These are phyloP conservation scores for Ophiocordyceps camponoti-saundersi DNA, from an alignment of 2,329 filamentous ascomycete genomes.

Conservation along the genomic window DNA sequence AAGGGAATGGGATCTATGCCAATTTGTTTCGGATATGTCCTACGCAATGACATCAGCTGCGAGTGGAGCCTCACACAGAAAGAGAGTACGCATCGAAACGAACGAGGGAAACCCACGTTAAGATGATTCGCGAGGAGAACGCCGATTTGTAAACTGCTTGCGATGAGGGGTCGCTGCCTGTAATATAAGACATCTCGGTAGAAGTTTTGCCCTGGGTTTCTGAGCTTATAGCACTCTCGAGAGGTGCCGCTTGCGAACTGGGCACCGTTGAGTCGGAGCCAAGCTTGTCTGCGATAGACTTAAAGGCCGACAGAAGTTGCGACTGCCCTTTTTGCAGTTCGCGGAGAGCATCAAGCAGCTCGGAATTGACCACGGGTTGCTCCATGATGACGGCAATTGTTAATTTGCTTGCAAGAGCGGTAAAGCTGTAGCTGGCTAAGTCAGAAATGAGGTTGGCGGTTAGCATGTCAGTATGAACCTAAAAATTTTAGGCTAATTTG, in stretches of 20 bases:
- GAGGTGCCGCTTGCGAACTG: constrained; percentile 1
- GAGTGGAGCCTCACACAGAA: not conserved
- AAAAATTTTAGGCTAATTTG: too few species aligned
- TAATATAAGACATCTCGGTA: not conserved
- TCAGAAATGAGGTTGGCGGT: not conserved
- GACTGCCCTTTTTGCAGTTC: constrained; percentile 25
- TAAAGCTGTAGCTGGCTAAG: too few species aligned
- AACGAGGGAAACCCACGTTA: constrained; percentile 25
- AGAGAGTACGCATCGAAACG: not conserved
- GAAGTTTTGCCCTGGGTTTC: not conserved
- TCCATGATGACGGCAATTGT: constrained; percentile 7
- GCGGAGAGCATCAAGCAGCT: constrained; percentile 14
- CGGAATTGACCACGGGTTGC: constrained; percentile 6
- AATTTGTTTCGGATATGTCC: constrained; percentile 83
- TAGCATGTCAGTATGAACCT: too few species aligned
- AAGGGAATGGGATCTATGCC: constrained; percentile 84
- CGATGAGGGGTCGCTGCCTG: not conserved
- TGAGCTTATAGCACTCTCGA: not conserved
- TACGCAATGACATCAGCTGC: constrained; percentile 10
- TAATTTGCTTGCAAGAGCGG: not conserved
- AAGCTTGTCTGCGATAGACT: constrained; percentile 18
- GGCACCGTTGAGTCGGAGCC: constrained; percentile 4
- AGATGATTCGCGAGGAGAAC: constrained; percentile 20
- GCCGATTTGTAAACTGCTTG: not conserved
- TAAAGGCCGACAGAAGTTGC: constrained; percentile 21